These are phyloP conservation scores for Melampsora larici-populina DNA, from an alignment of 1,284 basidiomycete genomes.

Conservation along the genomic window DNA sequence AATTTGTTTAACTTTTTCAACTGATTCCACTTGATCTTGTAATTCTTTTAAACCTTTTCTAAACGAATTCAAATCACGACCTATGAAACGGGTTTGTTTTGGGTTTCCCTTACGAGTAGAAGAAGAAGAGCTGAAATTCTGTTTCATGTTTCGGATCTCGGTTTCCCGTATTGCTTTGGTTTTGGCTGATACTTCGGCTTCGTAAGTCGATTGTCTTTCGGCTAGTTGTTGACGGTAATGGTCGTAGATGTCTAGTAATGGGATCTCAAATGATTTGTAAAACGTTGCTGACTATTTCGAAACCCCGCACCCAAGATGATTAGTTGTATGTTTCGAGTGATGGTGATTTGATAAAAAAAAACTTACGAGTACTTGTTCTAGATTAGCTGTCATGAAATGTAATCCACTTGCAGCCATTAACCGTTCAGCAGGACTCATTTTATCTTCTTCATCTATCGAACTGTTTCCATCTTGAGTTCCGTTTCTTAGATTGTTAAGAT, in stretches of 20 bases:
- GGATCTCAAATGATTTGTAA: conserved; percentile 49
- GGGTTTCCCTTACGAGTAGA: too few relatives aligned
- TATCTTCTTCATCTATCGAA: neutral
- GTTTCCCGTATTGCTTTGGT: conserved; percentile 49
- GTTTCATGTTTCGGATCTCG: conserved; percentile 47
- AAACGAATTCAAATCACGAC: conserved; percentile 47
- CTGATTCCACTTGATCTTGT: conserved; percentile 49
- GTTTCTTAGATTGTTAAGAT: neutral
- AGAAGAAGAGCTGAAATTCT: too few relatives aligned
- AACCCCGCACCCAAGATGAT: neutral
- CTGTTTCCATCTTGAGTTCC: neutral
- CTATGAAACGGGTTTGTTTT: conserved; percentile 14
- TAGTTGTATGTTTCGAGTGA: neutral
- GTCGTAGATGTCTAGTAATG: conserved; percentile 47
- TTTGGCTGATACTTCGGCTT: conserved; percentile 46
- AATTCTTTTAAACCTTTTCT: conserved; percentile 47
- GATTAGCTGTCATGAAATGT: conserved; percentile 49
- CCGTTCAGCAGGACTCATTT: conserved; percentile 45
- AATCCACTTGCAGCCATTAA: conserved; percentile 48
- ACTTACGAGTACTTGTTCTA: conserved; percentile 47
- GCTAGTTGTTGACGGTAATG: conserved; percentile 45
- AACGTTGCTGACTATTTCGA: conserved; percentile 47
- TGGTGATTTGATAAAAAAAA: neutral
- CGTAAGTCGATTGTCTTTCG: conserved; percentile 47
- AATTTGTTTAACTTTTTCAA: conserved; percentile 48